Evolutionary conservation across 2,329 filamentous ascomycete genomes (phyloP).

Genomic region (Penicillium frequentans): DNA sequence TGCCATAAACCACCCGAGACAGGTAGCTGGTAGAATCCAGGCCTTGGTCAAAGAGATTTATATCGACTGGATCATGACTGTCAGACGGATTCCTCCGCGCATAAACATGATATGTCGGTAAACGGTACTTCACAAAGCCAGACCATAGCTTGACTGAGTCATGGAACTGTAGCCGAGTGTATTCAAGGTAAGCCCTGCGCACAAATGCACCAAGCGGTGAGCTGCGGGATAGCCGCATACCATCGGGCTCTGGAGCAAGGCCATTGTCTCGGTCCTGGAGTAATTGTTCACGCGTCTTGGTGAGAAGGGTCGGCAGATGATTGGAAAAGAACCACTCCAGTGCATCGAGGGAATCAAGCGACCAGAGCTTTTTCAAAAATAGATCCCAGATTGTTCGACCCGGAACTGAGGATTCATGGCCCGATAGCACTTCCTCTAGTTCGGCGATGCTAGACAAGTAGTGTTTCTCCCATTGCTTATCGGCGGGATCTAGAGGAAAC

Average conservation of each 20-base stretch:
- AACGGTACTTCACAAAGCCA: slow-evolving; percentile 75
- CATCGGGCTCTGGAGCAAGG: slow-evolving; percentile 49
- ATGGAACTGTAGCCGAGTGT: slow-evolving; percentile 74
- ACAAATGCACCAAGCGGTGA: slow-evolving; percentile 83
- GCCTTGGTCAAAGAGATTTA: slow-evolving; percentile 61
- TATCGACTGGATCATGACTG: slow-evolving; percentile 56
- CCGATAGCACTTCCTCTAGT: slow-evolving; percentile 49
- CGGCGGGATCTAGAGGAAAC: slow-evolving; percentile 45
- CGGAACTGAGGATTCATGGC: slow-evolving; percentile 57
- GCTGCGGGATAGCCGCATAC: slow-evolving; percentile 65
- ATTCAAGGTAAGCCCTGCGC: slow-evolving; percentile 74
- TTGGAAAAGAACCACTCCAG: slow-evolving; percentile 74
- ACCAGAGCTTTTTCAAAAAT: slow-evolving; percentile 80
- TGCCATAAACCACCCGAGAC: slow-evolving; percentile 53
- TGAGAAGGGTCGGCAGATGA: slow-evolving; percentile 56
- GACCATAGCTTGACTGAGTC: slow-evolving; percentile 79
- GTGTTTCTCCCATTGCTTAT: slow-evolving; percentile 30
- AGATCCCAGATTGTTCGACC: slow-evolving; percentile 85
- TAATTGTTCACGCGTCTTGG: slow-evolving; percentile 62
- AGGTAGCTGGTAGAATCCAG: slow-evolving; percentile 53
- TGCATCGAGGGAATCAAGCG: slow-evolving; percentile 75
- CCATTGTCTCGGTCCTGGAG: slow-evolving; percentile 57
- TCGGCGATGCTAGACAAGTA: slow-evolving; percentile 43
- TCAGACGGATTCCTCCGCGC: slow-evolving; percentile 52
- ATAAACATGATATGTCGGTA: slow-evolving; percentile 67